Base-by-base conservation (phyloP, 108 stramenopile species). In the Pseudonitzschia pungens region DNA sequence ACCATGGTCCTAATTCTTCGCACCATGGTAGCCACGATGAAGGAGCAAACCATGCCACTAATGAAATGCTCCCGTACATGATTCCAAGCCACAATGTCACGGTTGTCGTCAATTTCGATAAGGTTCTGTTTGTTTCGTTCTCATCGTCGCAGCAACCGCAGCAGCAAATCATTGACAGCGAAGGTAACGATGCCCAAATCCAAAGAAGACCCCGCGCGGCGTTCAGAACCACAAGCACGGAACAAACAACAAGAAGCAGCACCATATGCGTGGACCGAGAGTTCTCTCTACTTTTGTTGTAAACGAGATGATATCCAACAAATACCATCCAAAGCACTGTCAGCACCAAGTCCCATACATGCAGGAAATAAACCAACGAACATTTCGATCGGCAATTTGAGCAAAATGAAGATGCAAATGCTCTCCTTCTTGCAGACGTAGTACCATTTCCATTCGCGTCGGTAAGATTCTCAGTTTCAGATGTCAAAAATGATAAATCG, bases 301-400 rank as follows among this genome's bases (percentile, higher is more conserved):
- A 67, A 29, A 43, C 28, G 31, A 67, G 28, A 28, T 44, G 43
- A 67, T 67, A 67, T n/a, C 18, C 66, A 11, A 45, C 44, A 44
- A 67, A 48, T 28, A 48, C 0, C 6, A 48, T 28, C 66, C 43
- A 50, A 16, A 44, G 8, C 10, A n/a, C 0, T 29, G 66, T 67
- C 22, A 67, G 26, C 10, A 21, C 22, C 4, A 28, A 29, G 42
- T 67, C 66, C 66, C 43, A 50, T 3, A 50, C 0, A 67, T 67
- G 66, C 28, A 67, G 2, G n/a, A 67, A 28, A 67, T 67, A 22
- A n/a, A 20, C 26, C 66, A 67, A 15, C 0, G 66, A 67, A 67
- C 31, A 48, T 10, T 48, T 44, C 0, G 66, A 48, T 24, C 8
- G 22, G 26, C 43, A 67, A 28, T 67, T 48, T 26, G 43, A 26